These are phyloP conservation scores for Syzygium syzygioides DNA, from an alignment of 441 rosid genomes.

Conservation along the genomic window DNA sequence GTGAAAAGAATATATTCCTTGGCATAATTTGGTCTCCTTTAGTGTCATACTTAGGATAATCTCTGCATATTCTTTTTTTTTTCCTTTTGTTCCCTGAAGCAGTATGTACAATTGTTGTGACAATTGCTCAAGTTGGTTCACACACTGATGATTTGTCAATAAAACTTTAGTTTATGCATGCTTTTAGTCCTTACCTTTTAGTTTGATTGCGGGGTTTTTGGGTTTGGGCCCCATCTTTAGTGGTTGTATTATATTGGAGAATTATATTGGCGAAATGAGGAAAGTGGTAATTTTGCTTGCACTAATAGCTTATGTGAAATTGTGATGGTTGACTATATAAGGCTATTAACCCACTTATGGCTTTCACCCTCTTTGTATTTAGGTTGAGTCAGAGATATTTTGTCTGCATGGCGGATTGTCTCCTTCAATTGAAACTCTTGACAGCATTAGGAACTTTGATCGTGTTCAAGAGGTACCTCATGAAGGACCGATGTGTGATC, in stretches of 20 bases:
- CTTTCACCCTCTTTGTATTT: not conserved
- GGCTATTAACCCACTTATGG: not conserved
- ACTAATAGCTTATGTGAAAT: not conserved
- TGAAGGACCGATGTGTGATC: conserved; percentile 18
- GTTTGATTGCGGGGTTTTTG: not conserved
- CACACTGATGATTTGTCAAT: not conserved
- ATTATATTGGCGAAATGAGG: not conserved
- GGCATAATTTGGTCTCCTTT: not conserved
- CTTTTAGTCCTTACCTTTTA: not conserved
- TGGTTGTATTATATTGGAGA: not conserved
- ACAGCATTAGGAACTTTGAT: conserved; percentile 15
- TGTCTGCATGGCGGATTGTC: conserved; percentile 15
- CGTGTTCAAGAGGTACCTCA: conserved; percentile 19
- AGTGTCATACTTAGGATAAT: not conserved
- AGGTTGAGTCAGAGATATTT: conserved; percentile 17
- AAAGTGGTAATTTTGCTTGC: not conserved
- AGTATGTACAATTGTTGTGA: not conserved
- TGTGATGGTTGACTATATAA: not conserved
- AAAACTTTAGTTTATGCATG: not conserved
- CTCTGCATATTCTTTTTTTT: not conserved
- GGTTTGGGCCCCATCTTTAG: not conserved
- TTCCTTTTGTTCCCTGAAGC: not conserved
- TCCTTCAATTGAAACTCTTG: conserved; percentile 14
- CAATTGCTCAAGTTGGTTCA: not conserved
- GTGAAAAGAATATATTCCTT: not conserved